Percentiles rank a stretch among this genome's conserved stretches.
Evolutionary conservation across 176 grass and related monocot genomes (phyloP).

Genomic region (Leersia perrieri): DNA sequence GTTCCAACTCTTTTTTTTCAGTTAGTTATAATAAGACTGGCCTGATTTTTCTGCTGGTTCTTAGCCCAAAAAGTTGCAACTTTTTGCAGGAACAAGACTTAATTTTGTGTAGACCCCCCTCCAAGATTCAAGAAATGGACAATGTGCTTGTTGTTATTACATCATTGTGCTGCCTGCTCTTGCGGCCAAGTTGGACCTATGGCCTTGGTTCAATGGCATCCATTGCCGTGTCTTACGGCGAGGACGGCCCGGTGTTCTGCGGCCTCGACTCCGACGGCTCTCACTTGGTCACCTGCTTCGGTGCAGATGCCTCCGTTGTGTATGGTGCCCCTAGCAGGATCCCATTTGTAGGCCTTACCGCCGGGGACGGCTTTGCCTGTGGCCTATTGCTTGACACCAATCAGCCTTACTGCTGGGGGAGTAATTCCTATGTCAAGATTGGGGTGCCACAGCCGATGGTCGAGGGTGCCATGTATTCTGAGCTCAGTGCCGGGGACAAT

Average conservation of each 20-base stretch:
- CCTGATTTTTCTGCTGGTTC: constrained; percentile 21
- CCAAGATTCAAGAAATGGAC: constrained; percentile 31
- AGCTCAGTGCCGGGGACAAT: constrained; percentile 88
- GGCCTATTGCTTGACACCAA: constrained; percentile 77
- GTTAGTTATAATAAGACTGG: constrained; percentile 23
- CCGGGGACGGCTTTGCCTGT: constrained; percentile 87
- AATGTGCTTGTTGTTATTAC: constrained; percentile 4
- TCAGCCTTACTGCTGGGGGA: constrained; percentile 97
- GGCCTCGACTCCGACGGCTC: constrained; percentile 80
- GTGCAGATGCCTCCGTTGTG: constrained; percentile 81
- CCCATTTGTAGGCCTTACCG: constrained; percentile 72
- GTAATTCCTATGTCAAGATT: constrained; percentile 88
- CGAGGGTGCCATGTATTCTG: constrained; percentile 67
- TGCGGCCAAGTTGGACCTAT: constrained; percentile 28
- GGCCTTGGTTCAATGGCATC: constrained; percentile 95
- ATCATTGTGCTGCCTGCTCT: constrained; percentile 29
- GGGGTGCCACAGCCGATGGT: constrained; percentile 94
- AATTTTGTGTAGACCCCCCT: background rate
- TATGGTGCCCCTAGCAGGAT: constrained; percentile 76
- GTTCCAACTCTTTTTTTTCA: background rate
- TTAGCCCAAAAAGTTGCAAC: background rate
- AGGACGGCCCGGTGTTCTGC: constrained; percentile 94
- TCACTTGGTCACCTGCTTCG: constrained; percentile 75
- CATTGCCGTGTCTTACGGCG: constrained; percentile 87
- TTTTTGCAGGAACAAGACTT: constrained; percentile 27